Percentiles rank a stretch among this genome's conserved stretches.
Evolutionary conservation across 2,329 filamentous ascomycete genomes (phyloP).

Genomic region (Fusarium praegraminearum): DNA sequence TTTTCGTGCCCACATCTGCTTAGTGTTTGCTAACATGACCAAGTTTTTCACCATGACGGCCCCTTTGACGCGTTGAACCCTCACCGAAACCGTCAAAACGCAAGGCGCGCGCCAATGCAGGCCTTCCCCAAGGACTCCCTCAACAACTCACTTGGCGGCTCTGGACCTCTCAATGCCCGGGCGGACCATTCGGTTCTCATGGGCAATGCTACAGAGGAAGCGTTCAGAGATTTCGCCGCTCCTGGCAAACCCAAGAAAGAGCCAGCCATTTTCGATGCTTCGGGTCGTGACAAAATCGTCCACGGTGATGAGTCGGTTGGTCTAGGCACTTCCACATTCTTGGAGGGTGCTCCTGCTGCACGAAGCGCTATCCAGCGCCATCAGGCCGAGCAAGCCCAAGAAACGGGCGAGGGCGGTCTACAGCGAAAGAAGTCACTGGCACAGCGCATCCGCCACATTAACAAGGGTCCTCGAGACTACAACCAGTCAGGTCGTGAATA

Average conservation of each 20-base stretch:
- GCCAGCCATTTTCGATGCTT: conserved; percentile 74
- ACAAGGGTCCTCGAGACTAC: conserved; percentile 73
- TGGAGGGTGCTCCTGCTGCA: conserved; percentile 92
- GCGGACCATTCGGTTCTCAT: conserved; percentile 91
- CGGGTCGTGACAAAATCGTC: conserved; percentile 74
- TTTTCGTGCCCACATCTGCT: background rate
- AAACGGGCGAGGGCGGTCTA: conserved; percentile 70
- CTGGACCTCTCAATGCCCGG: conserved; percentile 83
- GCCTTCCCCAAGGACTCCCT: conserved; percentile 92
- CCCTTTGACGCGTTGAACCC: conserved; percentile 97
- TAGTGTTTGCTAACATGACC: conserved; percentile 20
- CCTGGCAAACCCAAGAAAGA: conserved; percentile 54
- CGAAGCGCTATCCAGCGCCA: conserved; percentile 81
- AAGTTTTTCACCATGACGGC: conserved; percentile 97
- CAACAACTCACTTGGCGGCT: conserved; percentile 91
- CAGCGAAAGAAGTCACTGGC: conserved; percentile 95
- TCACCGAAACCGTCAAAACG: conserved; percentile 87
- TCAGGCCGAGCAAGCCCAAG: conserved; percentile 74
- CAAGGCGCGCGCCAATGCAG: conserved; percentile 90
- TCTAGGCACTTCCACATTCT: conserved; percentile 92
- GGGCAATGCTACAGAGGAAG: conserved; percentile 83
- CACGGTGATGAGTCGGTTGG: conserved; percentile 88
- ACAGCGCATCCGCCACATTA: conserved; percentile 89
- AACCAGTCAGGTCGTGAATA: conserved; percentile 67
- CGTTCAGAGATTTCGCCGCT: conserved; percentile 80